These are phyloP conservation scores for Parasitella parasitica DNA, from an alignment of 371 early-diverging fungal genomes.

Conservation along the genomic window DNA sequence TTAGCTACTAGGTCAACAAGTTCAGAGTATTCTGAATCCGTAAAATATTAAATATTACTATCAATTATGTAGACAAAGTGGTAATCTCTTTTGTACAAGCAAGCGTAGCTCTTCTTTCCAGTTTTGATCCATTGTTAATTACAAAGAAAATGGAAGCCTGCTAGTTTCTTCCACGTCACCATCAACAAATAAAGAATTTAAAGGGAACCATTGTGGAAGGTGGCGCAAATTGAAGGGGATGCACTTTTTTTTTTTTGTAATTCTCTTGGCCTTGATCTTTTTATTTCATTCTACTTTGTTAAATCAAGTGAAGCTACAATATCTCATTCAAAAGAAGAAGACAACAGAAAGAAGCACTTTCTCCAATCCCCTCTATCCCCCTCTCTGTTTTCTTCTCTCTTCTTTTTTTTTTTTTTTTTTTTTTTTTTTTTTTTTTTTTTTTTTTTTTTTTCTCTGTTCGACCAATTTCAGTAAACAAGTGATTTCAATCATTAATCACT, in stretches of 20 bases:
- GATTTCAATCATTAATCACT: neutral
- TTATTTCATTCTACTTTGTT: neutral
- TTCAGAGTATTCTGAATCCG: too few species aligned
- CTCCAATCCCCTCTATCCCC: neutral
- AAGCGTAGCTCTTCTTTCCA: too few species aligned
- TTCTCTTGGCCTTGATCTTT: neutral
- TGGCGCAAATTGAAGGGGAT: neutral
- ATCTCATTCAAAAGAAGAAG: neutral
- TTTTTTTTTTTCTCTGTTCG: neutral
- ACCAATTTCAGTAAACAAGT: neutral
- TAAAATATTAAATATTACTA: too few species aligned
- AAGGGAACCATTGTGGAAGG: neutral
- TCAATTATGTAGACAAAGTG: too few species aligned
- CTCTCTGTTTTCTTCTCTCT: neutral
- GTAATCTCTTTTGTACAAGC: too few species aligned
- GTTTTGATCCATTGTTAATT: too few species aligned
- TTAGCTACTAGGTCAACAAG: too few species aligned
- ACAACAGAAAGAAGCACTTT: neutral
- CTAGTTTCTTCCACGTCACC: constrained; percentile 1
- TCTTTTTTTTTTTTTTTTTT: neutral
- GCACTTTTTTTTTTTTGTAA: neutral
- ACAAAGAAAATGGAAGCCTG: too few species aligned
- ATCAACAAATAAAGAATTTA: neutral
- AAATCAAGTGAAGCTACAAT: neutral
- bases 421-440: neutral